phyloP scores from a whole-genome alignment of 1,284 basidiomycete species.

The Trichosporon ovoides region DNA sequence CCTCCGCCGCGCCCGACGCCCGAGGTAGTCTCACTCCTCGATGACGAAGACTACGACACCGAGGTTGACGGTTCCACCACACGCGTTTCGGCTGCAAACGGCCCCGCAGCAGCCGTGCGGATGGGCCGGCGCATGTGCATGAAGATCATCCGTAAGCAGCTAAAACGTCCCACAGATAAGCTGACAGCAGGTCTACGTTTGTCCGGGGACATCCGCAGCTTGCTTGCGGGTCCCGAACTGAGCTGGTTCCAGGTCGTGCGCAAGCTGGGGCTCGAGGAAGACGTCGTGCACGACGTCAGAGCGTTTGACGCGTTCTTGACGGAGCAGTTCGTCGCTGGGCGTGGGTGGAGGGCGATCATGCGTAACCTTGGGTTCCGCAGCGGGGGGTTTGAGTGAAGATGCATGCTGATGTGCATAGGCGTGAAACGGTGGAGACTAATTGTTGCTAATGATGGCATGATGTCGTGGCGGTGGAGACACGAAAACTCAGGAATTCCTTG shows the following conservation, averaged over 20 bases:
- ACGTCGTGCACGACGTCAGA: background rate
- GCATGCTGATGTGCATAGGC: background rate
- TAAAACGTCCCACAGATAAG: background rate
- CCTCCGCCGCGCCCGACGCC: background rate
- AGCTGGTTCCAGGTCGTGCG: background rate
- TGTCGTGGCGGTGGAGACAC: no score
- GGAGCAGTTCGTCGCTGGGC: background rate
- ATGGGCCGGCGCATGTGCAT: background rate
- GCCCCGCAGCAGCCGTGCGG: background rate
- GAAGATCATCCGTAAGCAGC: background rate
- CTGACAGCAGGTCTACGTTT: background rate
- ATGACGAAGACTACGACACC: background rate
- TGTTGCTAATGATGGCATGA: no score
- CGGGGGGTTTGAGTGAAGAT: background rate
- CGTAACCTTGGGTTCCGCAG: background rate
- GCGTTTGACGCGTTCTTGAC: conserved; percentile 5
- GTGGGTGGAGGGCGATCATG: background rate
- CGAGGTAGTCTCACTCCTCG: background rate
- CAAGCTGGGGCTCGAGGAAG: background rate
- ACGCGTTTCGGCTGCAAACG: background rate
- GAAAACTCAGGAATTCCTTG: no score
- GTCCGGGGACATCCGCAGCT: background rate
- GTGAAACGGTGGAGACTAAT: background rate
- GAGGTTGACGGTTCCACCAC: background rate
- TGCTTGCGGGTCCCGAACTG: background rate